phyloP scores from a whole-genome alignment of 768 basidiomycete species.

The Trametes meyenii region DNA sequence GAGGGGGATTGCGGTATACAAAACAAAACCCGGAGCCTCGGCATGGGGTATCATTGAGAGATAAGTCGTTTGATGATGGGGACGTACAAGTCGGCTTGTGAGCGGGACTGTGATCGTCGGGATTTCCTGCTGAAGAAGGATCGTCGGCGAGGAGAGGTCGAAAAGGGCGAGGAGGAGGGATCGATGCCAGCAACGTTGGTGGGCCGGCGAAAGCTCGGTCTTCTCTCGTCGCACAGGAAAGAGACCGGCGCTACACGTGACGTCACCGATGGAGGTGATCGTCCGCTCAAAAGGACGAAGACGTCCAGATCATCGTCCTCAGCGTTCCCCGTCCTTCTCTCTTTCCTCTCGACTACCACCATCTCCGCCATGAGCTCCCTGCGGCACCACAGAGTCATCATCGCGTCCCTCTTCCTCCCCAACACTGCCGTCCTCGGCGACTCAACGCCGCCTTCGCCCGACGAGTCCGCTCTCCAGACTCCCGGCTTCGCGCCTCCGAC shows the following conservation, averaged over 20 bases:
- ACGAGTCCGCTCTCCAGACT: constrained; percentile 25
- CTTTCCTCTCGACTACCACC: not conserved
- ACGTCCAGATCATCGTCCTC: constrained; percentile 10
- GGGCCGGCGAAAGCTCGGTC: constrained; percentile 10
- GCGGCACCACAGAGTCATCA: constrained; percentile 71
- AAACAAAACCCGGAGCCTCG: no score
- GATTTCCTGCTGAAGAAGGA: not conserved
- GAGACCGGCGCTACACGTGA: constrained; percentile 24
- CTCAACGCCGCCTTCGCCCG: constrained; percentile 51
- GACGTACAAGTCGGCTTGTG: not conserved
- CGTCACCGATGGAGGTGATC: constrained; percentile 24
- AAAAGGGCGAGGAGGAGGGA: not conserved
- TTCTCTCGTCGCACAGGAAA: constrained; percentile 4
- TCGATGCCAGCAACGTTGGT: constrained; percentile 10
- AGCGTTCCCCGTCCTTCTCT: not conserved
- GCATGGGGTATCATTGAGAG: no score
- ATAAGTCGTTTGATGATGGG: not conserved
- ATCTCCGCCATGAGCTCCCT: constrained; percentile 62
- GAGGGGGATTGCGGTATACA: no score
- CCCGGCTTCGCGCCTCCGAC: constrained; percentile 23
- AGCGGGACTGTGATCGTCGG: not conserved
- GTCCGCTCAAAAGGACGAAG: constrained; percentile 13
- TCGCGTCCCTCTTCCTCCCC: constrained; percentile 86
- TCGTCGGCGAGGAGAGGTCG: not conserved
- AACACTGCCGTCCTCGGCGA: constrained; percentile 68